A percentile compares a stretch with the other conserved stretches of the same genome.
phyloP scores from a whole-genome alignment of 2,329 filamentous ascomycete genomes.

The Proliferodiscus dingleyae region DNA sequence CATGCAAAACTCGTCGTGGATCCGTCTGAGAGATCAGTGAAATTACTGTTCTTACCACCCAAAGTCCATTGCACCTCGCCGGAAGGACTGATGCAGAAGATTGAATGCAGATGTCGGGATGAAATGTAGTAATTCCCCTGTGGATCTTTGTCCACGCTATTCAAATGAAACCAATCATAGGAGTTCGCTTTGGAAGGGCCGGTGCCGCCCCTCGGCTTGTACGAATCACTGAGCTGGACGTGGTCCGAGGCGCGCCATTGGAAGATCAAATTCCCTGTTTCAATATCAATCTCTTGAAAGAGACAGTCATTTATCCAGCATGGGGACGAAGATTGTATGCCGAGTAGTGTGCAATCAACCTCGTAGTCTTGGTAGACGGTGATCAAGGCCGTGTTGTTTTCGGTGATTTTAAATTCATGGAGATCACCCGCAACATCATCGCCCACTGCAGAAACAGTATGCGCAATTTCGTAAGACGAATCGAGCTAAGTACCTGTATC shows the following conservation, averaged over 20 bases:
- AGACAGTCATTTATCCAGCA: slow-evolving; percentile 12
- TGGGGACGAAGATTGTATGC: slow-evolving; percentile 17
- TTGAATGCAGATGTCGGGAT: slow-evolving; percentile 39
- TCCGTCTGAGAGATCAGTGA: slow-evolving; percentile 25
- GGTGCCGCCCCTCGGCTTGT: slow-evolving; percentile 28
- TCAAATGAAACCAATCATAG: slow-evolving; percentile 27
- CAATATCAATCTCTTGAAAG: slow-evolving; percentile 48
- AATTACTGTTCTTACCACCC: slow-evolving; percentile 41
- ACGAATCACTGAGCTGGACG: too few species aligned
- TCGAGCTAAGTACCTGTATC: slow-evolving; percentile 20
- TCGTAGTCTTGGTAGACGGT: slow-evolving; percentile 36
- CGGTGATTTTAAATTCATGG: slow-evolving; percentile 41
- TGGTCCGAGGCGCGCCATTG: slow-evolving; percentile 35
- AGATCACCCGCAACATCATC: slow-evolving; percentile 38
- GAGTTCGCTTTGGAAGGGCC: neutral
- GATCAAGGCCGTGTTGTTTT: slow-evolving; percentile 38
- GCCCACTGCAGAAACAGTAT: slow-evolving; percentile 35
- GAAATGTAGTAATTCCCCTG: slow-evolving; percentile 44
- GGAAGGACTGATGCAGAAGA: slow-evolving; percentile 42
- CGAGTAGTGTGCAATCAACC: slow-evolving; percentile 36
- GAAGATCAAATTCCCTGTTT: slow-evolving; percentile 44
- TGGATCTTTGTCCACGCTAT: slow-evolving; percentile 36
- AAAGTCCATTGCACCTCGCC: slow-evolving; percentile 44
- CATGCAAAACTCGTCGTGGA: slow-evolving; percentile 43
- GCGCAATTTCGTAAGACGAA: slow-evolving; percentile 31